Conservation (phyloP, 2,329 filamentous ascomycete genomes). For the Ceratocystiopsis brevicomis region DNA sequence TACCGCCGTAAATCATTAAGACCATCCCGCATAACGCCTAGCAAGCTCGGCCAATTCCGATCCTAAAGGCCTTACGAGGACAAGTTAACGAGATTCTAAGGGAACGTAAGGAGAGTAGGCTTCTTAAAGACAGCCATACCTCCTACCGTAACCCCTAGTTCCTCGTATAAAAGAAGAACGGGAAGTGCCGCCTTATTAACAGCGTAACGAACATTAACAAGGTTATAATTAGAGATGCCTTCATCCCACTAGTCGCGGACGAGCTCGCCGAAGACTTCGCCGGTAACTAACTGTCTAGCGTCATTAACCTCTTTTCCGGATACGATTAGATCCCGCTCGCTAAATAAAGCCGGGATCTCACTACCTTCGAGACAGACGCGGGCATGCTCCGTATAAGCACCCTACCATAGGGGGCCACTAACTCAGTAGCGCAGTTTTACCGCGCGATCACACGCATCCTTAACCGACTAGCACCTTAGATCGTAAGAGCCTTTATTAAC, state of each 20-base stretch:
- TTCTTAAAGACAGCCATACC: slow-evolving; percentile 1
- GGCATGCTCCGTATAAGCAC: not conserved
- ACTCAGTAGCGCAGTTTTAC: not conserved
- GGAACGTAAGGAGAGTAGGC: not conserved
- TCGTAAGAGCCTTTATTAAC: no score
- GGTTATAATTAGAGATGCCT: not conserved
- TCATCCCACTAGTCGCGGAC: not conserved
- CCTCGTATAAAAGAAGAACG: not conserved
- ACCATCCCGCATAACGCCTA: not conserved
- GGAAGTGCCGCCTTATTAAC: not conserved
- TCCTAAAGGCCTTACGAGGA: not conserved
- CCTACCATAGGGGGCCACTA: not conserved
- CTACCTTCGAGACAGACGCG: not conserved
- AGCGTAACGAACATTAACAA: slow-evolving; percentile 1
- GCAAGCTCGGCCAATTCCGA: slow-evolving; percentile 22
- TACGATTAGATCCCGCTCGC: not conserved
- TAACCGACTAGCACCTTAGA: no score
- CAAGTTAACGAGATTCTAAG: not conserved
- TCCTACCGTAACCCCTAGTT: not conserved
- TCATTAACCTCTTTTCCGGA: not conserved
- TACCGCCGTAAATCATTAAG: not conserved
- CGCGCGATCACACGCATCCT: not conserved
- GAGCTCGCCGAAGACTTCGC: not conserved
- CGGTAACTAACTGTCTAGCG: not conserved
- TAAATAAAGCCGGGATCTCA: not conserved